A percentile compares a stretch with the other conserved stretches of the same genome.
phyloP scores from a whole-genome alignment of 345 rosid genomes.

The Eucalyptus lansdowneana region DNA sequence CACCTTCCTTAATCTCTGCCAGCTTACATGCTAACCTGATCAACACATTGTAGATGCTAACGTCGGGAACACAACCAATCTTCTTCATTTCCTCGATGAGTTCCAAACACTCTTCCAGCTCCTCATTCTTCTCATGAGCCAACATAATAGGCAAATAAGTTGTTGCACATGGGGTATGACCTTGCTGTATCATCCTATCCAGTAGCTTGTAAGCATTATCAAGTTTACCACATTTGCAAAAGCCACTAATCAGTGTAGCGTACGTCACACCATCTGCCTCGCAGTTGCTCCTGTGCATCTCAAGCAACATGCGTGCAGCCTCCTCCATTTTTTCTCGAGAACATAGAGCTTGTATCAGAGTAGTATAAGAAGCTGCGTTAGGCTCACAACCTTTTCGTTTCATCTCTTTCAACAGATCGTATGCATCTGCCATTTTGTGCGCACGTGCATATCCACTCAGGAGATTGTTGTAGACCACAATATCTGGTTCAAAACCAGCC shows the following conservation, averaged over 20 bases:
- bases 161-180: conserved; percentile 36
- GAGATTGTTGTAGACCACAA: conserved; percentile 70
- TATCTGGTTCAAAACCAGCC: conserved; percentile 69
- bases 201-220: conserved; percentile 48
- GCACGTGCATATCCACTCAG: conserved; percentile 49
- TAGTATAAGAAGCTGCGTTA: conserved; percentile 50
- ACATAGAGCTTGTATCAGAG: conserved; percentile 68
- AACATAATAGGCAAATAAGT: conserved; percentile 70
- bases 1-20: conserved; percentile 55
- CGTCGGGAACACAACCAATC: conserved; percentile 47
- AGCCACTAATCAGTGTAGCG: conserved; percentile 66
- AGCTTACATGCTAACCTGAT: conserved; percentile 74
- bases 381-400: conserved; percentile 54
- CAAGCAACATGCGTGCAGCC: conserved; percentile 53
- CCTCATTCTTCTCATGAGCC: conserved; percentile 72
- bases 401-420: conserved; percentile 74
- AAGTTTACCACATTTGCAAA: conserved; percentile 63
- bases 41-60: conserved; percentile 39
- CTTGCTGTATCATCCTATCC: conserved; percentile 46
- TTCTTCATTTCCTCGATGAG: conserved; percentile 48
- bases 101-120: conserved; percentile 54
- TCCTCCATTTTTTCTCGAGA: conserved; percentile 63
- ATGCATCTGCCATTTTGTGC: conserved; percentile 68
- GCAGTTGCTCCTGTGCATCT: conserved; percentile 69
- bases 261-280: conserved; percentile 67